Percentiles rank a stretch among this genome's conserved stretches.
phyloP scores from a whole-genome alignment of 139 green algal species.

The Chara braunii region DNA sequence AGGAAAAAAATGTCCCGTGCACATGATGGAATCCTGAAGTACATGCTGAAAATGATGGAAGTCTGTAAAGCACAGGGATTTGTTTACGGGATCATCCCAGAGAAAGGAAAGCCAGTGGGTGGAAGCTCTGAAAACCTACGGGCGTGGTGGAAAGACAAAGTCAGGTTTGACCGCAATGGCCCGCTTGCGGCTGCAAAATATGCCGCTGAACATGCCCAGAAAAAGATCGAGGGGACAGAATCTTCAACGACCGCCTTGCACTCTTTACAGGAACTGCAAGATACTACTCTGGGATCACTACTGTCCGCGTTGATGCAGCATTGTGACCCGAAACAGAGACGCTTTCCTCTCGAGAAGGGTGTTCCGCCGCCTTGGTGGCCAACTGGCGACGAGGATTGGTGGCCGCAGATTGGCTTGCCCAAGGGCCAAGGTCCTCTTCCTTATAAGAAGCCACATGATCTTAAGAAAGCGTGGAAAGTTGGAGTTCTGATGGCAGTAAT shows the following conservation, averaged over 20 bases:
- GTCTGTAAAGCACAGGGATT: neutral
- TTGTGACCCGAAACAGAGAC: neutral
- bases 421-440: neutral
- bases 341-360: neutral
- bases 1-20: neutral
- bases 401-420: neutral
- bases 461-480: neutral
- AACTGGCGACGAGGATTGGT: neutral
- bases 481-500: neutral
- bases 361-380: neutral
- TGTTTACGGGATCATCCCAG: neutral
- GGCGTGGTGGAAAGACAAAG: neutral
- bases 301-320: neutral
- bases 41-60: conserved; percentile 1
- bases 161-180: neutral
- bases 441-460: neutral
- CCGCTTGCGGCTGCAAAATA: neutral
- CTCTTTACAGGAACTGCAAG: neutral
- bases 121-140: neutral
- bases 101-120: neutral
- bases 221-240: too few relatives aligned
- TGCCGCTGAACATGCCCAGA: neutral
- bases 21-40: neutral
- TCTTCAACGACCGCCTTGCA: neutral
- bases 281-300: neutral